These are phyloP conservation scores for Ascosphaera aggregata DNA, from an alignment of 2,329 filamentous ascomycete genomes.

Conservation along the genomic window DNA sequence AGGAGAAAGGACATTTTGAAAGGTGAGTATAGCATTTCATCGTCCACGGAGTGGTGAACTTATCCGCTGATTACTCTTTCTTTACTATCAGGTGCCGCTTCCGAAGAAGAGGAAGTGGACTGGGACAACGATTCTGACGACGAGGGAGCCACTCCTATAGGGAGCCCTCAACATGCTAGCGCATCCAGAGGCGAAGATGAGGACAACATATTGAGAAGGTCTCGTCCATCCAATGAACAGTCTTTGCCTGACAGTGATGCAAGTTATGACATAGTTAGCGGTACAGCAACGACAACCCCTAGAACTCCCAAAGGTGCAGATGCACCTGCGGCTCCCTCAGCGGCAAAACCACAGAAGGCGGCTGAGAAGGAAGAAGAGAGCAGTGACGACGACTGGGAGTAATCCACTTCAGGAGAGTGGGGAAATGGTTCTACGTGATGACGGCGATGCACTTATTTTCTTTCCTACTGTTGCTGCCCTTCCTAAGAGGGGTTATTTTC, in stretches of 20 bases:
- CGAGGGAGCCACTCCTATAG: conserved; percentile 10
- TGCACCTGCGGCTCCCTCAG: conserved; percentile 15
- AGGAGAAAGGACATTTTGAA: conserved; percentile 74
- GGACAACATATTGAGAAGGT: conserved; percentile 5
- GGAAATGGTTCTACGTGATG: too few species aligned
- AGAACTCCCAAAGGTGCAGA: conserved; percentile 34
- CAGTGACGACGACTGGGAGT: conserved; percentile 61
- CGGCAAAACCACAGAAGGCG: conserved; percentile 5
- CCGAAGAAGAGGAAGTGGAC: conserved; percentile 38
- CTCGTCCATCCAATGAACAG: conserved; percentile 58
- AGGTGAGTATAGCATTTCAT: conserved; percentile 34
- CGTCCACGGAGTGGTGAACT: background rate
- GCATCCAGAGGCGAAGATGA: background rate
- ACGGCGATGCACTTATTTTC: too few species aligned
- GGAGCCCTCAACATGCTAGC: background rate
- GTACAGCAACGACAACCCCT: conserved; percentile 54
- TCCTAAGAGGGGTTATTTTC: too few species aligned
- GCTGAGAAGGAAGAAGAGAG: conserved; percentile 34
- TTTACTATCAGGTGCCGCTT: conserved; percentile 14
- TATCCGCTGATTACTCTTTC: conserved; percentile 2
- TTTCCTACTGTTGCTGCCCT: too few species aligned
- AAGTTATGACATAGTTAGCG: conserved; percentile 85
- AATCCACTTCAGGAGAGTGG: too few species aligned
- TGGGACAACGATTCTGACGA: conserved; percentile 51
- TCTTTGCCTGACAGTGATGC: conserved; percentile 84